Conservation (phyloP, 2,329 filamentous ascomycete genomes). For the Verticillium zaregamsianum region DNA sequence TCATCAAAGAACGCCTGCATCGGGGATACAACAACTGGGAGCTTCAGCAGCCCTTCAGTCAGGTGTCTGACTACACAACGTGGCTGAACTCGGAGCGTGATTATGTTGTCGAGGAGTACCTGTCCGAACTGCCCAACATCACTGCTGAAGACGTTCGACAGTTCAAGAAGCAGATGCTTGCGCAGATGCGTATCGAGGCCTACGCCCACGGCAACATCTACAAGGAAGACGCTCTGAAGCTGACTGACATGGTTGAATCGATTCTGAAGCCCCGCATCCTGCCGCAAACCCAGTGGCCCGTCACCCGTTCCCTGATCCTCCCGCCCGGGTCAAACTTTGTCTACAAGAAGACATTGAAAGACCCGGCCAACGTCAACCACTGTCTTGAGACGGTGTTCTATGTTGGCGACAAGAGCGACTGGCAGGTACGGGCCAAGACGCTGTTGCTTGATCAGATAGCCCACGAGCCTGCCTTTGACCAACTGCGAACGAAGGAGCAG, state of each 20-base stretch:
- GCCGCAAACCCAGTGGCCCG: conserved; percentile 74
- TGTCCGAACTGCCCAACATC: conserved; percentile 70
- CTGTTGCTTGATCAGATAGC: conserved; percentile 85
- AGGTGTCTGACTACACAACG: conserved; percentile 77
- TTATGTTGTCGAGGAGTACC: conserved; percentile 75
- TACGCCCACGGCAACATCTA: conserved; percentile 90
- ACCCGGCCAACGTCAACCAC: conserved; percentile 85
- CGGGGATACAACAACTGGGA: conserved; percentile 82
- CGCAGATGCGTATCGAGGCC: conserved; percentile 82
- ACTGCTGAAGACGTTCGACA: conserved; percentile 68
- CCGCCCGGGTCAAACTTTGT: conserved; percentile 78
- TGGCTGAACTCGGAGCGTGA: conserved; percentile 75
- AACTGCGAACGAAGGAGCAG: conserved; percentile 93
- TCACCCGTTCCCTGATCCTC: conserved; percentile 71
- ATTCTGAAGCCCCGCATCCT: conserved; percentile 71
- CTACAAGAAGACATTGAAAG: conserved; percentile 75
- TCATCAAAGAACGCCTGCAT: conserved; percentile 80
- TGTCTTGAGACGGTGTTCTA: conserved; percentile 77
- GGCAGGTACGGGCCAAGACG: conserved; percentile 68
- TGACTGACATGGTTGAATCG: conserved; percentile 78
- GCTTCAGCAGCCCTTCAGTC: conserved; percentile 82
- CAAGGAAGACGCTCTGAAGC: conserved; percentile 83
- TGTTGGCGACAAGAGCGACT: conserved; percentile 65
- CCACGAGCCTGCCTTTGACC: conserved; percentile 91
- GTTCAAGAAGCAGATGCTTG: conserved; percentile 77